Percentiles rank a stretch among this genome's conserved stretches.
Conservation (phyloP, 257 asterid species). For the Salvia rosmarinus region DNA sequence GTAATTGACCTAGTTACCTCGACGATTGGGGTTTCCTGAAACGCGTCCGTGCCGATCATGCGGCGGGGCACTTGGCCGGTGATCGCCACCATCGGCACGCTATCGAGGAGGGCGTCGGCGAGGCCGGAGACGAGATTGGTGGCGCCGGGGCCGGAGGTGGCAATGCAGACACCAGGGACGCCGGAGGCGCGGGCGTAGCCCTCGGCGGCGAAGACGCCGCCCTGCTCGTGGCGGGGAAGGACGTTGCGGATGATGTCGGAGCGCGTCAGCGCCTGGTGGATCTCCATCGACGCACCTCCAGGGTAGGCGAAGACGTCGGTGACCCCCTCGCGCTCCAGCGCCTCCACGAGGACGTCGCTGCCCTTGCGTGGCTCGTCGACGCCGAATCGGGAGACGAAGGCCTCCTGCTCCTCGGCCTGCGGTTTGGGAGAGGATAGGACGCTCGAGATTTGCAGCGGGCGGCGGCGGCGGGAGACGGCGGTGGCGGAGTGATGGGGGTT, state of each 20-base stretch:
- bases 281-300: slow-evolving; percentile 87
- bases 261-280: slow-evolving; percentile 84
- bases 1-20: slow-evolving; percentile 87
- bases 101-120: slow-evolving; percentile 75
- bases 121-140: slow-evolving; percentile 79
- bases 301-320: slow-evolving; percentile 81
- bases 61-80: slow-evolving; percentile 87
- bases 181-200: slow-evolving; percentile 89
- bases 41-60: slow-evolving; percentile 87
- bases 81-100: slow-evolving; percentile 79
- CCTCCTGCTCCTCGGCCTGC: slow-evolving; percentile 19
- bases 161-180: slow-evolving; percentile 75
- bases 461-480: slow-evolving; percentile 29
- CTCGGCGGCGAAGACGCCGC: slow-evolving; percentile 84
- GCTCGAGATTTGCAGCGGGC: slow-evolving; percentile 39
- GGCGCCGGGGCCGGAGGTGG: slow-evolving; percentile 95
- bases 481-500: slow-evolving; percentile 31
- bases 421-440: slow-evolving; percentile 40
- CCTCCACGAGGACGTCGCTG: slow-evolving; percentile 76
- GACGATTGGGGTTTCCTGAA: slow-evolving; percentile 81
- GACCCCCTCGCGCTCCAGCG: slow-evolving; percentile 85
- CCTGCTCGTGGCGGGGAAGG: slow-evolving; percentile 91
- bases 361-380: slow-evolving; percentile 78
- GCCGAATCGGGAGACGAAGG: slow-evolving; percentile 57
- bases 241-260: slow-evolving; percentile 66